Base-by-base conservation (phyloP, 1,284 basidiomycete genomes). In the Tylopilus sp. region DNA sequence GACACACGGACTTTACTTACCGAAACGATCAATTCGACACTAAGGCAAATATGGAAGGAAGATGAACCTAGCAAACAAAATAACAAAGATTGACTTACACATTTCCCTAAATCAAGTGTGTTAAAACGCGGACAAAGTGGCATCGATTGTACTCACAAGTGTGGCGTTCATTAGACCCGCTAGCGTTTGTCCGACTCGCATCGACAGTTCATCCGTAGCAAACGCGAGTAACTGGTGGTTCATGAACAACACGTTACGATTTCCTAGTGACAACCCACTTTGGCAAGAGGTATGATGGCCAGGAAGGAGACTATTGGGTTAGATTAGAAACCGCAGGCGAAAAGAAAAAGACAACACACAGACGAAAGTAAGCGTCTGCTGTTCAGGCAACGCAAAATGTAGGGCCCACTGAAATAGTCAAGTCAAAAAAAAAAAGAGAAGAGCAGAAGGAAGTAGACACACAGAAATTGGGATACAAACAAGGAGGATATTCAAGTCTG, bases 121-220 rank as follows among this genome's bases (percentile, higher is more conserved):
- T 49, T 24, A 67, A 66, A 66, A 24, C 63, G 58, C 56, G 54
- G 12, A 38, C 57, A 41, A 51, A 66, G 60, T 60, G 26, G 19
- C 19, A 29, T 18, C 33, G 49, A 60, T 62, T 9, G 47, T 49
- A 79, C 86, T 69, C 72, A 93, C 92, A 68, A 97, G 82, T 10
- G 95, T 97, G 15, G 94, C 95, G 77, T 96, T 96, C 65, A 96
- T 77, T 16, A 96, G 83, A 65, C 94, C 95, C 8, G 93, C 95
- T 6, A 97, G 80, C 0, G 95, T 95, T 80, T 96, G 94, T 4
- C 95, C 92, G 2, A 94, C 89, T 41, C 91, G 89, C 67, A 96
- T 73, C 1, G 95, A 94, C 9, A 96, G 77, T 72, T 97, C 93
- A 70, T 97, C 95, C 0, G 95, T 97, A 0, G 93, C 94, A 76